These are phyloP conservation scores for Ceratobasidium sp. DNA, from an alignment of 1,284 basidiomycete species.

Conservation along the genomic window DNA sequence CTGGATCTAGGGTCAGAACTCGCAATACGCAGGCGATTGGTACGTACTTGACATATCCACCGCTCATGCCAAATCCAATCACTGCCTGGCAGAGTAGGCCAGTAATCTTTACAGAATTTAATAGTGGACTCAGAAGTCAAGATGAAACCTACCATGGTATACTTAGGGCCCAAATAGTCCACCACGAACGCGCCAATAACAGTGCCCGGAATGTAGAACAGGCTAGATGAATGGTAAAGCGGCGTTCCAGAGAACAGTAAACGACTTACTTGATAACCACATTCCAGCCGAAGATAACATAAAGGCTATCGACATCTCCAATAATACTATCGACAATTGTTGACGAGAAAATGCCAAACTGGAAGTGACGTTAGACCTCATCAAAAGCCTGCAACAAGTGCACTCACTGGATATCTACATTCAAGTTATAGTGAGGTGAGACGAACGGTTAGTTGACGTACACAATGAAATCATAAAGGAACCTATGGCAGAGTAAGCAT, in stretches of 20 bases:
- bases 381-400: background rate
- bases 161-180: constrained; percentile 75
- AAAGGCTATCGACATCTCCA: constrained; percentile 57
- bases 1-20: constrained; percentile 45
- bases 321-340: constrained; percentile 74
- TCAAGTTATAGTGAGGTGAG: constrained; percentile 27
- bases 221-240: constrained; percentile 50
- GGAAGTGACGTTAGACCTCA: constrained; percentile 13
- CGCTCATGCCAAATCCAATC: constrained; percentile 86
- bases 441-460: constrained; percentile 50
- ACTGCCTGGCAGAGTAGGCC: constrained; percentile 74
- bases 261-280: constrained; percentile 72
- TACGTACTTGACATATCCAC: constrained; percentile 64
- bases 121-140: background rate
- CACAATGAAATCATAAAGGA: constrained; percentile 84
- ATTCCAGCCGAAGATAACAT: constrained; percentile 75
- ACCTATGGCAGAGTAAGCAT: constrained; percentile 55
- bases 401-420: constrained; percentile 63
- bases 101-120: constrained; percentile 56
- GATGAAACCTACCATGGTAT: constrained; percentile 64
- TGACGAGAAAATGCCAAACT: constrained; percentile 86
- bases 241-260: constrained; percentile 21
- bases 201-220: constrained; percentile 82
- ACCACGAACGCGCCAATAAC: constrained; percentile 79
- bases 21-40: constrained; percentile 35